Percentiles rank a stretch among this genome's conserved stretches.
phyloP scores from a whole-genome alignment of 2,329 filamentous ascomycete genomes.

The Arthroderma uncinatum region DNA sequence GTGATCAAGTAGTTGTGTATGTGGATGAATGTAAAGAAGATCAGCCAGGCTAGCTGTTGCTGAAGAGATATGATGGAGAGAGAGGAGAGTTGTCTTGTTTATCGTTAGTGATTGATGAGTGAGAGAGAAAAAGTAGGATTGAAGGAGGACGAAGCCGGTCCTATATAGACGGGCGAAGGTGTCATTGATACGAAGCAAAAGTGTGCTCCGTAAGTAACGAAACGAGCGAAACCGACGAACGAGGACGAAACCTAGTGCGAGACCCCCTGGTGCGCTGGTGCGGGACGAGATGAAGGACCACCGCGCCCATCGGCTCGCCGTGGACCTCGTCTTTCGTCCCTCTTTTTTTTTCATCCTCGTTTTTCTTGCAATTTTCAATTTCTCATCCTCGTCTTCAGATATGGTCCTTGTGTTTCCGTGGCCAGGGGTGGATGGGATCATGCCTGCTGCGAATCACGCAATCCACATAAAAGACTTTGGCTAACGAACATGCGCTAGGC shows the following conservation, averaged over 20 bases:
- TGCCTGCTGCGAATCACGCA: constrained; percentile 29
- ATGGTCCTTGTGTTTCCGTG: constrained; percentile 1
- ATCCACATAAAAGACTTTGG: constrained; percentile 16
- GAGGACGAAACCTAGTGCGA: background rate
- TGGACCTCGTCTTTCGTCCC: background rate
- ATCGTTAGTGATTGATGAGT: constrained; percentile 17
- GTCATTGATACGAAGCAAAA: background rate
- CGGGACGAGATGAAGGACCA: constrained; percentile 4
- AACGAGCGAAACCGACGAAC: background rate
- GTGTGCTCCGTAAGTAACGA: background rate
- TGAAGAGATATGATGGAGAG: constrained; percentile 9
- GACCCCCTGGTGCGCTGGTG: background rate
- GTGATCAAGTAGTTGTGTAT: background rate
- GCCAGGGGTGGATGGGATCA: constrained; percentile 20
- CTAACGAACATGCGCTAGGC: background rate
- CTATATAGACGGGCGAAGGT: constrained; percentile 22
- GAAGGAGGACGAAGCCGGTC: constrained; percentile 20
- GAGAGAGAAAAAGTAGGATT: constrained; percentile 17
- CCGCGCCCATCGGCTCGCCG: constrained; percentile 4
- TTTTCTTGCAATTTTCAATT: background rate
- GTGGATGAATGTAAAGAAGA: constrained; percentile 7
- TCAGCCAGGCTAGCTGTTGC: constrained; percentile 2
- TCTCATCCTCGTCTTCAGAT: too few relatives aligned
- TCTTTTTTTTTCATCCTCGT: background rate
- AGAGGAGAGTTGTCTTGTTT: constrained; percentile 15